Conservation (phyloP, 1,139 yeast genomes). For the Saccharomyces hybrid region DNA sequence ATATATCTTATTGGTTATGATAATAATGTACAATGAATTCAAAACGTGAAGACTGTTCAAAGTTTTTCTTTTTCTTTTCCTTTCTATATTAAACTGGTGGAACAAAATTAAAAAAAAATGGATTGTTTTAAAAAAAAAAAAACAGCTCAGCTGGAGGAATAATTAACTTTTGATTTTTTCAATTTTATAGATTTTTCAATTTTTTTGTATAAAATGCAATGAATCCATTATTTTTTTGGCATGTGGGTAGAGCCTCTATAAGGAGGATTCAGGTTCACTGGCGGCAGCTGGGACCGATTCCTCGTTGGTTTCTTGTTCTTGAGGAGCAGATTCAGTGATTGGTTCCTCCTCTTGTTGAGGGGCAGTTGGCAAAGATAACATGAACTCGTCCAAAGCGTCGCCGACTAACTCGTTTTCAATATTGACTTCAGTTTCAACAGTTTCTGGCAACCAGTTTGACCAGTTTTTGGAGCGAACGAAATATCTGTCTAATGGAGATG, state of each 20-base stretch:
- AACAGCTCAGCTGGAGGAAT: not conserved
- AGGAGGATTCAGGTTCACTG: slow-evolving; percentile 3
- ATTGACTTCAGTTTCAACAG: slow-evolving; percentile 16
- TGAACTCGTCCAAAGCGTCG: slow-evolving; percentile 20
- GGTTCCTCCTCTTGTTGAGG: slow-evolving; percentile 5
- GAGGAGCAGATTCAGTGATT: not conserved
- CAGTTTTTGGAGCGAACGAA: slow-evolving; percentile 28
- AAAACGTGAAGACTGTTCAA: not conserved
- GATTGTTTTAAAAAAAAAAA: not conserved
- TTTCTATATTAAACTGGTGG: not conserved
- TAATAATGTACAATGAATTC: not conserved
- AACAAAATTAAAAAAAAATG: not conserved
- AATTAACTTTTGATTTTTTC: not conserved
- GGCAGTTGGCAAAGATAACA: slow-evolving; percentile 12
- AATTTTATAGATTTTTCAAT: not conserved
- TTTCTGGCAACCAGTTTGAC: slow-evolving; percentile 21
- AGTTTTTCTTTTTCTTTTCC: not conserved
- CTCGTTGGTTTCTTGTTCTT: slow-evolving; percentile 1
- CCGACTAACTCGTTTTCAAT: slow-evolving; percentile 21
- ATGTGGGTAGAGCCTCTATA: not conserved
- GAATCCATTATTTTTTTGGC: slow-evolving; percentile 1
- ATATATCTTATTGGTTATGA: not conserved
- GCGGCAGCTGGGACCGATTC: slow-evolving; percentile 3
- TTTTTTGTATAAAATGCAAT: not conserved
- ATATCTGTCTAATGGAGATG: slow-evolving; percentile 17